Evolutionary conservation across 192 early-diverging fungal species (phyloP).

Genomic region (Physocladia obscura): DNA sequence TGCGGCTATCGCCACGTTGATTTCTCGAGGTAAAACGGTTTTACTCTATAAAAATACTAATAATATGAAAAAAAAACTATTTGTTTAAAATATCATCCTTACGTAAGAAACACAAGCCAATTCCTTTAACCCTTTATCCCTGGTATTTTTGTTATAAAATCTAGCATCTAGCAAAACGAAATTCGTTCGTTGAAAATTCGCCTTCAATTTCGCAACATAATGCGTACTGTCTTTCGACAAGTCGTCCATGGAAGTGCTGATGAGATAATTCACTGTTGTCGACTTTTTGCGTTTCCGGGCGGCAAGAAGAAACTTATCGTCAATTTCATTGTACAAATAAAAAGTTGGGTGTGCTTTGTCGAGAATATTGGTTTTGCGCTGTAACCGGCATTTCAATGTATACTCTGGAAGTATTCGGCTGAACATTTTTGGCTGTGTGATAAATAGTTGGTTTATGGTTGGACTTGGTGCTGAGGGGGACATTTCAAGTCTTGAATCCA

Average conservation of each 20-base stretch:
- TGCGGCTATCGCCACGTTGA: constrained; percentile 54
- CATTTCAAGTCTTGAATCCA: too few species aligned
- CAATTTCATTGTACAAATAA: constrained; percentile 57
- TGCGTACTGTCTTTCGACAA: constrained; percentile 57
- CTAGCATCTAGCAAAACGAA: constrained; percentile 56
- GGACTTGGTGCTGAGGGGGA: too few species aligned
- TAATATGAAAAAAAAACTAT: background rate
- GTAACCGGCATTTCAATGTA: constrained; percentile 53
- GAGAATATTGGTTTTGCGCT: constrained; percentile 53
- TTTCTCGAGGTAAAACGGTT: constrained; percentile 58
- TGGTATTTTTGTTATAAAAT: constrained; percentile 43
- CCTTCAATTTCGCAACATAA: constrained; percentile 61
- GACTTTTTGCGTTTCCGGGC: constrained; percentile 53
- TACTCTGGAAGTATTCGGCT: constrained; percentile 39
- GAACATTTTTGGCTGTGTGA: constrained; percentile 37
- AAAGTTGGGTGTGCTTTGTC: constrained; percentile 56
- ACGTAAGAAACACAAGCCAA: constrained; percentile 55
- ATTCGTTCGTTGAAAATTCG: constrained; percentile 57
- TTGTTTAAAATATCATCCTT: constrained; percentile 5
- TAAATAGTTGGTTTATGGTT: too few species aligned
- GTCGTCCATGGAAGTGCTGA: constrained; percentile 51
- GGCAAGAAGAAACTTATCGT: constrained; percentile 55
- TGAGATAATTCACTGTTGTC: constrained; percentile 60
- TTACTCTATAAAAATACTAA: constrained; percentile 40
- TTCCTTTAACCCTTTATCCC: constrained; percentile 54